Conservation (phyloP, 1,139 yeast species). For the Debaryomyces robertsiae region DNA sequence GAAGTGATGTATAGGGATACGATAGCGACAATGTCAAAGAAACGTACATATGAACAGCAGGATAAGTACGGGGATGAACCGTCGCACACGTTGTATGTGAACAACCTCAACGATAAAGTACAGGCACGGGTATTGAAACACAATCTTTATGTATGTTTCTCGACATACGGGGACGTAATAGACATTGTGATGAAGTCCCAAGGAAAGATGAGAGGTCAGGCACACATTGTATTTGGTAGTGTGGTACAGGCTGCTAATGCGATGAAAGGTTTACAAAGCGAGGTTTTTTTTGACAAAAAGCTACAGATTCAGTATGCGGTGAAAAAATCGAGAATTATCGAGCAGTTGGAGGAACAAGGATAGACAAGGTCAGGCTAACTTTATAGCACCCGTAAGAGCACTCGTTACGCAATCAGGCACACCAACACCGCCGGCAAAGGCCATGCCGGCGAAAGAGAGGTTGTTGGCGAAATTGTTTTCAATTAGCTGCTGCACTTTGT, state of each 20-base stretch:
- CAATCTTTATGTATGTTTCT: slow-evolving; percentile 61
- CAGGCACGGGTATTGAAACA: slow-evolving; percentile 48
- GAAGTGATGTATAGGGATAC: too few relatives aligned
- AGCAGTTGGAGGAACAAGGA: slow-evolving; percentile 11
- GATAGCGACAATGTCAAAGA: slow-evolving; percentile 6
- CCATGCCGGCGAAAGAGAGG: slow-evolving; percentile 76
- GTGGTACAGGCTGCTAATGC: slow-evolving; percentile 57
- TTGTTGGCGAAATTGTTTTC: slow-evolving; percentile 38
- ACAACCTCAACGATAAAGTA: slow-evolving; percentile 68
- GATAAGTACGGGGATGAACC: slow-evolving; percentile 7
- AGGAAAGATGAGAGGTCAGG: slow-evolving; percentile 69
- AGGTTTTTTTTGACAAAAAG: slow-evolving; percentile 57
- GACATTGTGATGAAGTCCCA: slow-evolving; percentile 52
- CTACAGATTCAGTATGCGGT: slow-evolving; percentile 53
- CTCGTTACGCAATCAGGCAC: slow-evolving; percentile 84
- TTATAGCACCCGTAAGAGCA: slow-evolving; percentile 58
- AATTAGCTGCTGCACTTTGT: slow-evolving; percentile 35
- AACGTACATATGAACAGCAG: slow-evolving; percentile 8
- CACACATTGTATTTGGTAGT: slow-evolving; percentile 62
- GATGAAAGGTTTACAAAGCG: slow-evolving; percentile 48
- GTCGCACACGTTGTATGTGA: slow-evolving; percentile 59
- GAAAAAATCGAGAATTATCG: slow-evolving; percentile 32
- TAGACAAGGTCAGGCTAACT: slow-evolving; percentile 8
- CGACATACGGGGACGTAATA: slow-evolving; percentile 69
- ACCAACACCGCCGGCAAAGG: slow-evolving; percentile 81